Evolutionary conservation across 306 rosid species (phyloP).

Genomic region (Quillaja saponaria): DNA sequence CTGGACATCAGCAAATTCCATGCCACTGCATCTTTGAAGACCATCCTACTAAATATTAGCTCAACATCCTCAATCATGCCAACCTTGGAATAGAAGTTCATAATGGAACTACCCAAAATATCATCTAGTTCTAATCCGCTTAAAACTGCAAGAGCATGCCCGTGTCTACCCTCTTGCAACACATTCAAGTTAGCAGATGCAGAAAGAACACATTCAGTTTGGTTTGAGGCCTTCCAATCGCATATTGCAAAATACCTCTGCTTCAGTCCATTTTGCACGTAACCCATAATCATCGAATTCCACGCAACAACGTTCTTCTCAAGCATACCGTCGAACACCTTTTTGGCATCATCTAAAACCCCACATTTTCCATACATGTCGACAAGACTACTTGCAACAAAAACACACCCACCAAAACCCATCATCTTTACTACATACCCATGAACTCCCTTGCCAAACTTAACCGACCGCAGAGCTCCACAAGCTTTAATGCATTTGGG

Average conservation of each 20-base stretch:
- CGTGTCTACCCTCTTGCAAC: conserved; percentile 67
- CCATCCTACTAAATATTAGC: conserved; percentile 48
- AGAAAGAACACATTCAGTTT: conserved; percentile 56
- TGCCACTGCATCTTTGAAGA: conserved; percentile 63
- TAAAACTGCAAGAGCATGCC: conserved; percentile 59
- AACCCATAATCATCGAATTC: conserved; percentile 70
- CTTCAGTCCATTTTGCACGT: conserved; percentile 66
- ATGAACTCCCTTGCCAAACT: conserved; percentile 64
- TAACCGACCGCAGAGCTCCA: conserved; percentile 53
- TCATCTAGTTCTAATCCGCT: conserved; percentile 56
- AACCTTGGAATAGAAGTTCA: conserved; percentile 78
- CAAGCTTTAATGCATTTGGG: conserved; percentile 85
- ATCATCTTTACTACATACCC: conserved; percentile 56
- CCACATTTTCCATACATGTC: conserved; percentile 96
- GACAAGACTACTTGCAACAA: conserved; percentile 65
- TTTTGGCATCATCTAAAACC: conserved; percentile 55
- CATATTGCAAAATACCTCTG: conserved; percentile 54
- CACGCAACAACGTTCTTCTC: conserved; percentile 64
- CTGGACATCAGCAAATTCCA: conserved; percentile 82
- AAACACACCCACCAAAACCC: conserved; percentile 55
- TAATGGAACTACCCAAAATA: conserved; percentile 68
- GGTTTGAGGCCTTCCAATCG: conserved; percentile 53
- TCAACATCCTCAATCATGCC: conserved; percentile 70
- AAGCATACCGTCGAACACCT: conserved; percentile 60
- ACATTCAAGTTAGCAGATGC: conserved; percentile 67